Base-by-base conservation (phyloP, 768 basidiomycete species). In the Boletus patriciae region DNA sequence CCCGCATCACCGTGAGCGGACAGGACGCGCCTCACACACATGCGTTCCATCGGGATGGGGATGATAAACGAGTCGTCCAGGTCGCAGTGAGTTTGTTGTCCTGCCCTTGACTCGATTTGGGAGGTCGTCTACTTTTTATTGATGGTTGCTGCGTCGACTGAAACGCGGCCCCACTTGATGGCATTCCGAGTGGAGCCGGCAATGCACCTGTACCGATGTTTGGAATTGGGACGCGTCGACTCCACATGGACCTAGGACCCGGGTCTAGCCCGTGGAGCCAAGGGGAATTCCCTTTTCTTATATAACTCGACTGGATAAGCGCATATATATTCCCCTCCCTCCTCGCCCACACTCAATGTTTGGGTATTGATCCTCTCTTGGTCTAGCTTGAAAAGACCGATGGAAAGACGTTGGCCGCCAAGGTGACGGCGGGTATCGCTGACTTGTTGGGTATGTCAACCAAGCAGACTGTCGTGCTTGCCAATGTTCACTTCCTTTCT, bases 11-110 rank as follows among this genome's bases (percentile, higher is more conserved):
- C 4, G 78, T 89, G 36, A 70, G 75, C 41, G 75, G 74, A 34
- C 69, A 76, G 46, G 60, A 69, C 4, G 55, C 78, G 58, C 76
- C 76, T 2, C 94, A 98, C 70, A 70, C 82, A 8, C 92, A 95
- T 69, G 83, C 92, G 16, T 98, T 96, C 73, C 77, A 81, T 54
- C 79, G 95, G 23, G 92, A 98, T 63, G 96, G 95, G 2, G 92
- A 94, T 4, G 95, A 98, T 69, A 96, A 90, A 77, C 79, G 85
- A 5, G 68, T 87, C 33, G 80, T 86, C 7, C 81, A 82, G 19
- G 84, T 80, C 15, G 80, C 82, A 71, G 83, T 87, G 49, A 52
- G 74, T 70, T 3, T 36, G 15, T 16, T 6, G 6, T 6, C 40
- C 15, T 25, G 25, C 18, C 21, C 10, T 18, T 52, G 43, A n/a